phyloP scores from a whole-genome alignment of 1,284 basidiomycete genomes.

The Tremellales sp. region DNA sequence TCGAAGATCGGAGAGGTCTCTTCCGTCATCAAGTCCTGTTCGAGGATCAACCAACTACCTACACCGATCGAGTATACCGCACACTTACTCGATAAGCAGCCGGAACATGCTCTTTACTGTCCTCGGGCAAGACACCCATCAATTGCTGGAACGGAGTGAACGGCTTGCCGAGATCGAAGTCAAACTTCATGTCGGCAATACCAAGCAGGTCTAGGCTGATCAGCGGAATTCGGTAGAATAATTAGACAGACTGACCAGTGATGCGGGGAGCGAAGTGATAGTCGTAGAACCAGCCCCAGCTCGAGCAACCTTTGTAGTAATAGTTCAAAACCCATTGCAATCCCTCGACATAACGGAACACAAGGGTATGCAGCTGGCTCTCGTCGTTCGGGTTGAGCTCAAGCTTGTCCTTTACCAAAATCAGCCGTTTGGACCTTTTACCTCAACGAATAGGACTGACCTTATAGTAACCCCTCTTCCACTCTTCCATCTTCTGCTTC shows the following conservation, averaged over 20 bases:
- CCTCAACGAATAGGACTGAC: slow-evolving; percentile 49
- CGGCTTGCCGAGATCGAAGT: slow-evolving; percentile 80
- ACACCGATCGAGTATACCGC: neutral
- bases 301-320: slow-evolving; percentile 94
- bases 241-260: slow-evolving; percentile 60
- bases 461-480: slow-evolving; percentile 88
- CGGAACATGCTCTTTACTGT: slow-evolving; percentile 85
- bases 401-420: slow-evolving; percentile 63
- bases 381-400: slow-evolving; percentile 67
- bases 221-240: neutral
- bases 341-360: slow-evolving; percentile 84
- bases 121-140: slow-evolving; percentile 93
- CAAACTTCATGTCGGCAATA: slow-evolving; percentile 73
- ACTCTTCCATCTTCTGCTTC: slow-evolving; percentile 80
- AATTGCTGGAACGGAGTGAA: slow-evolving; percentile 95
- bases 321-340: slow-evolving; percentile 99
- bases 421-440: neutral
- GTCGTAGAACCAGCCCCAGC: slow-evolving; percentile 98
- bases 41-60: too few relatives aligned
- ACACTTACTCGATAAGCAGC: slow-evolving; percentile 66
- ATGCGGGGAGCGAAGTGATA: slow-evolving; percentile 97
- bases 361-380: slow-evolving; percentile 62
- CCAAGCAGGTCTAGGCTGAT: slow-evolving; percentile 18
- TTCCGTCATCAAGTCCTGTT: slow-evolving; percentile 83
- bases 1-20: slow-evolving; percentile 83